Percentiles rank a stretch among this genome's conserved stretches.
phyloP scores from a whole-genome alignment of 129 eudicot genomes.

The Artemisia argyi region DNA sequence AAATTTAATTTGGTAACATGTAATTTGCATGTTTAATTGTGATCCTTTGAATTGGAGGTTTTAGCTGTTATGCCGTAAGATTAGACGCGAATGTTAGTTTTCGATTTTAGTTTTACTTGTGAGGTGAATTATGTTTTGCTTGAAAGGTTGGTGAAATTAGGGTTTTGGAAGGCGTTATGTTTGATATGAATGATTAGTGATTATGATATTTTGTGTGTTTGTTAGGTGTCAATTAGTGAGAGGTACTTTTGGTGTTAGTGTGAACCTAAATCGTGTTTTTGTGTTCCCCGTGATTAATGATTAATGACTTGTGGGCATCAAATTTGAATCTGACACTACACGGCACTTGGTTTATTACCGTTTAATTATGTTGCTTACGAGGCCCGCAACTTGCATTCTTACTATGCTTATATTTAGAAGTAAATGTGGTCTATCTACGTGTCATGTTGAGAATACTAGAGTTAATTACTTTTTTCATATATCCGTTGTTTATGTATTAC shows the following conservation, averaged over 20 bases:
- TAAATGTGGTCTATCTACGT: neutral
- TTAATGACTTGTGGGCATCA: neutral
- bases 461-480: too few species aligned
- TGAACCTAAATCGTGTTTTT: conserved; percentile 5
- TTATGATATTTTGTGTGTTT: neutral
- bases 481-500: too few species aligned
- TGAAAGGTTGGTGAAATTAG: conserved; percentile 9
- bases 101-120: conserved; percentile 3
- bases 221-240: conserved; percentile 24
- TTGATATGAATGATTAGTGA: conserved; percentile 11
- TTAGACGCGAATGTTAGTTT: neutral
- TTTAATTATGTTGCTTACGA: neutral
- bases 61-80: too few species aligned
- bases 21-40: neutral
- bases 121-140: neutral
- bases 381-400: conserved; percentile 11
- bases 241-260: conserved; percentile 11
- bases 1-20: neutral
- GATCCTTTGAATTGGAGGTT: too few species aligned
- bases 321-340: neutral
- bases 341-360: neutral
- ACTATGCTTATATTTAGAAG: neutral
- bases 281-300: neutral
- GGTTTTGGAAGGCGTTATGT: neutral
- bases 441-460: too few species aligned